A percentile compares a stretch with the other conserved stretches of the same genome.
Evolutionary conservation across 176 grass and related monocot genomes (phyloP).

Genomic region (Ampelocalamus luodianensis): DNA sequence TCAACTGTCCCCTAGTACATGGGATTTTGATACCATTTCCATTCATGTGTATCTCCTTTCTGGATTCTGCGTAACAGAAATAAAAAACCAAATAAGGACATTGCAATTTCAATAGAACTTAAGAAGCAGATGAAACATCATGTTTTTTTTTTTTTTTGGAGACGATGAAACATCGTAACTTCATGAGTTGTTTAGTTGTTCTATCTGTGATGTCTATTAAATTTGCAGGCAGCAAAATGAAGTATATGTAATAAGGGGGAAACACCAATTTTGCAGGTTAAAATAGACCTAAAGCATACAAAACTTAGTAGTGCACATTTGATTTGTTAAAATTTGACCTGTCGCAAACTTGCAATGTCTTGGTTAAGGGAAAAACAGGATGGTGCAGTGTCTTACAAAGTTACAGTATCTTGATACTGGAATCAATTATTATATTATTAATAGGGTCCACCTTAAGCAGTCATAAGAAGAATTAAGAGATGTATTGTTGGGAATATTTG

Average conservation of each 20-base stretch:
- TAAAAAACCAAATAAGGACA: conserved; percentile 14
- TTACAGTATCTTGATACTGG: not conserved
- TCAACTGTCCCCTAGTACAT: not conserved
- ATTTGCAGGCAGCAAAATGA: conserved; percentile 8
- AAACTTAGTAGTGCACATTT: not conserved
- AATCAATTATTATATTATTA: not conserved
- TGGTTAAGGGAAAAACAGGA: not conserved
- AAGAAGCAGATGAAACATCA: conserved; percentile 27
- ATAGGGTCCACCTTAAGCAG: not conserved
- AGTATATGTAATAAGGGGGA: not conserved
- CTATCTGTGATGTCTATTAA: not conserved
- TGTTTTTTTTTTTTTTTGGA: not conserved
- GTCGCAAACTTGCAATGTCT: not conserved
- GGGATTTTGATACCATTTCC: conserved; percentile 1
- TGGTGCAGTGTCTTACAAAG: not conserved
- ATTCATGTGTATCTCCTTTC: conserved; percentile 11
- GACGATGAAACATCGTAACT: conserved; percentile 8
- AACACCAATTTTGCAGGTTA: not conserved
- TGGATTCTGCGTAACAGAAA: conserved; percentile 30
- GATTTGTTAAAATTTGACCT: not conserved
- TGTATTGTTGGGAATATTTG: not conserved
- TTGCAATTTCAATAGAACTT: conserved; percentile 4
- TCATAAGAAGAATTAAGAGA: conserved; percentile 17
- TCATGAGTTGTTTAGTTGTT: not conserved
- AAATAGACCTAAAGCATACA: not conserved